Evolutionary conservation across 2,329 filamentous ascomycete genomes (phyloP), one percentile per base, ranked within the genome.

Genomic region (Tympanopsis confertula): DNA sequence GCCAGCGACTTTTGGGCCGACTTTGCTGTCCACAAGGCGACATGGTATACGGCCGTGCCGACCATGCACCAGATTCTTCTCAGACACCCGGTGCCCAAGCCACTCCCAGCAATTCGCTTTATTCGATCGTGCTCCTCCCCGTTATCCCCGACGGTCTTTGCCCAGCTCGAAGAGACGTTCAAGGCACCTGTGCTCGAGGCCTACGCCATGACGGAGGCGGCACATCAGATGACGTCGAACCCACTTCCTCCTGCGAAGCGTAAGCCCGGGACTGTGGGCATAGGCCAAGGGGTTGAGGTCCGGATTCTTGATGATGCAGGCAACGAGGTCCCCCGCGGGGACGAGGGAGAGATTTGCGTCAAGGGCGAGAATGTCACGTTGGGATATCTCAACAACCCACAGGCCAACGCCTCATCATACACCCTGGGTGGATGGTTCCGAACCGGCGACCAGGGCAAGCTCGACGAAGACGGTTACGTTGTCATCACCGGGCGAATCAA

Each of bases 21-120:
- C 56, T 91, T 91, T 50, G 68, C 68, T 46, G 65, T 69, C 4
- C 69, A 87, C 63, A 68, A 76, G 45, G 86, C 86, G 19, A 94
- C 86, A 56, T 94, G 86, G 86, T 94, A 91, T 61, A 91, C 86
- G 0, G 86, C 86, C 1, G 86, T 91, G n/a, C 86, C 86, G 1
- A 93, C 86, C 1, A 93, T 94, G 54, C 86, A 93, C 58, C 86
- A 91, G 54, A 89, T 94, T 50, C 68, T 94, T 3, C 74, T 94
- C 41, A 85, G 81, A 61, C 78, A 73, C 47, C 76, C 82, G 5
- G 56, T 73, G 3, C 86, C 85, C 4, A 71, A 55, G 39, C 79
- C 81, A 1, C 66, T 78, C 40, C 84, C 84, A 2, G 56, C 68
- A 13, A 91, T 94, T 51, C 77, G 86, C 46, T 93, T 93, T 61